These are phyloP conservation scores for Purpureocillium lavendulum DNA, from an alignment of 2,329 filamentous ascomycete genomes.

Conservation along the genomic window DNA sequence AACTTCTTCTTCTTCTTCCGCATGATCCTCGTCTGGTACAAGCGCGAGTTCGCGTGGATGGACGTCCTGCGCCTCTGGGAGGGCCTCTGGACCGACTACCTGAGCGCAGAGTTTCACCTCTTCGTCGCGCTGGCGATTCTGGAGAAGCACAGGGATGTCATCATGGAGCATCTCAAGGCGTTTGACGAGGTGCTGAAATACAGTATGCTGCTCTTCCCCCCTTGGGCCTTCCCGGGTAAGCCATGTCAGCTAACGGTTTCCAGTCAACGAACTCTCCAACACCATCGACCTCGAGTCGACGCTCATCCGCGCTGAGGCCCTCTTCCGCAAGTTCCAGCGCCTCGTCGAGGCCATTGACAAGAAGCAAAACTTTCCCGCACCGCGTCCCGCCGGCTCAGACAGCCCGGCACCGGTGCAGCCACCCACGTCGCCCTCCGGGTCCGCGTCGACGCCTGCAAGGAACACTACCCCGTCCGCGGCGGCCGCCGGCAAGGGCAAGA, in stretches of 20 bases:
- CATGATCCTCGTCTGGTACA: conserved; percentile 98
- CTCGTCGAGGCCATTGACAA: conserved; percentile 89
- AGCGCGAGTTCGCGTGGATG: conserved; percentile 87
- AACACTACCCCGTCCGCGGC: neutral
- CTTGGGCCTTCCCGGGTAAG: no score
- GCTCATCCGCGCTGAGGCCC: conserved; percentile 75
- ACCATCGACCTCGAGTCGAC: conserved; percentile 87
- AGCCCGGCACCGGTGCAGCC: neutral
- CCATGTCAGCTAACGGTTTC: conserved; percentile 8
- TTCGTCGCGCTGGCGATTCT: conserved; percentile 91
- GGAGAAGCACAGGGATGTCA: conserved; percentile 92
- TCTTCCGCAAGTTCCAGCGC: conserved; percentile 82
- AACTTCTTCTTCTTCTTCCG: conserved; percentile 99
- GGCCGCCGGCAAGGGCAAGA: conserved; percentile 9
- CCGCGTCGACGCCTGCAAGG: neutral
- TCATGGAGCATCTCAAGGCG: conserved; percentile 86
- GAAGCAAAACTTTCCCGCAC: conserved; percentile 73
- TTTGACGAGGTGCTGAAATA: conserved; percentile 99
- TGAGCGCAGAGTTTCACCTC: conserved; percentile 84
- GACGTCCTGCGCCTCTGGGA: conserved; percentile 90
- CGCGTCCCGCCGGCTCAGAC: conserved; percentile 10
- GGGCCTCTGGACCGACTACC: conserved; percentile 84
- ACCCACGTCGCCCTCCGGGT: conserved; percentile 3
- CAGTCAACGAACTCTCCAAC: conserved; percentile 89
- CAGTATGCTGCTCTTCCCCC: conserved; percentile 41